Evolutionary conservation across 768 basidiomycete species (phyloP), one percentile per base, ranked within the genome.

Genomic region (Termitomyces sp.): DNA sequence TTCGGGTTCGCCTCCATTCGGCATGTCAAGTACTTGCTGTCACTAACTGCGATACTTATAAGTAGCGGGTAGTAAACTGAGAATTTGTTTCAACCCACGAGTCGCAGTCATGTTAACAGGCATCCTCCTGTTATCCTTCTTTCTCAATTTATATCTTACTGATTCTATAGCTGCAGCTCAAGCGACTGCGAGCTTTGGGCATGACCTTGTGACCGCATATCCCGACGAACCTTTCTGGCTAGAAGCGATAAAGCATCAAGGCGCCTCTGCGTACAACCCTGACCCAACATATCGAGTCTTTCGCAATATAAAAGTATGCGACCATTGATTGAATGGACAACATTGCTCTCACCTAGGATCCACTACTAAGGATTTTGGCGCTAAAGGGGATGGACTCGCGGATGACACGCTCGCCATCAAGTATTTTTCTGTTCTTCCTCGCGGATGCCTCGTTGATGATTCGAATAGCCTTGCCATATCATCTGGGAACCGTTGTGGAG

Each of bases 351-450:
- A 42, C 52, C 27, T 1, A 30, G 30, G 7, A 5, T 12, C 14
- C n/a, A n/a, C 18, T n/a, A 26, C 4, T 18, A 37, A 74, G 73
- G 74, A 79, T 53, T 76, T 77, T 60, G 75, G 76, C 18, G 75
- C 74, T 22, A 71, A 68, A 57, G 79, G 77, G 18, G 84, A 89
- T 72, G 90, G 90, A 60, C 71, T 84, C 1, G 78, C 82, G 0
- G 90, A 92, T 65, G 91, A 92, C 62, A 89, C 89, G n/a, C 78
- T 71, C 42, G 89, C 90, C 5, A 89, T 90, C 71, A 89, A 88
- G 87, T 86, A 59, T 48, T 30, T 69, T 45, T 40, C 49, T 32
- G 24, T 24, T 22, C 20, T 32, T 20, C 34, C 18, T 30, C 7
- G 30, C 30, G 30, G 18, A 20, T 53, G 12, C 27, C 12, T 26